These are phyloP conservation scores for Tricholoma saponaceum DNA, from an alignment of 768 basidiomycete species.

Conservation along the genomic window DNA sequence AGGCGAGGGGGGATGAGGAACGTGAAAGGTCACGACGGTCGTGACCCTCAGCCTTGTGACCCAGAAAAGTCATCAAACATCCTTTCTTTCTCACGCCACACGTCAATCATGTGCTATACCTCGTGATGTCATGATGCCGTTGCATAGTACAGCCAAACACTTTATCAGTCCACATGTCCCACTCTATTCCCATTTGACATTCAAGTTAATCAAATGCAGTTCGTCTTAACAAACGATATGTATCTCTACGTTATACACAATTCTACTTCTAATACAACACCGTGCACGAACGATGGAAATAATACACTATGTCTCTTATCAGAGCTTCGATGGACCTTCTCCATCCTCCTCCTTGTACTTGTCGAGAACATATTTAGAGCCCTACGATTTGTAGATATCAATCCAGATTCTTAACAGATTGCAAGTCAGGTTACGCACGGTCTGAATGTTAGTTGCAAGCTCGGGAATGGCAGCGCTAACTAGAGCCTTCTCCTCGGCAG, in stretches of 20 bases:
- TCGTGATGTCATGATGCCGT: conserved; percentile 5
- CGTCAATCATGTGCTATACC: conserved; percentile 11
- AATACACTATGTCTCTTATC: background rate
- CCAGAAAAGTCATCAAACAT: conserved; percentile 16
- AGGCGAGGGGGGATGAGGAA: conserved; percentile 18
- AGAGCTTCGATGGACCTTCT: conserved; percentile 18
- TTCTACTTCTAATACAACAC: conserved; percentile 1
- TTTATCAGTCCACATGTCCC: too few relatives aligned
- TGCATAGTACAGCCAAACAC: background rate
- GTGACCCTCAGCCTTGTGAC: conserved; percentile 28
- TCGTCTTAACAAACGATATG: too few relatives aligned
- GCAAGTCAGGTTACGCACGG: conserved; percentile 34
- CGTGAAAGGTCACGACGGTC: conserved; percentile 28
- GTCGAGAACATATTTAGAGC: conserved; percentile 32
- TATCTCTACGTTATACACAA: conserved; percentile 7
- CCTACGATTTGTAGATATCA: conserved; percentile 18
- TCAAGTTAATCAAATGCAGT: too few relatives aligned
- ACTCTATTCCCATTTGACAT: background rate
- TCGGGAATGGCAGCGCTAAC: conserved; percentile 81
- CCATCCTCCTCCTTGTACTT: conserved; percentile 28
- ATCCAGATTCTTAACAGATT: background rate
- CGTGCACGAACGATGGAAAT: background rate
- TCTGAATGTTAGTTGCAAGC: conserved; percentile 67
- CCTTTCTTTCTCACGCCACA: conserved; percentile 23
- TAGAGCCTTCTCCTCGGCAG: conserved; percentile 69